Conservation (phyloP, 2,329 filamentous ascomycete species). For the Huntiella moniliformis region DNA sequence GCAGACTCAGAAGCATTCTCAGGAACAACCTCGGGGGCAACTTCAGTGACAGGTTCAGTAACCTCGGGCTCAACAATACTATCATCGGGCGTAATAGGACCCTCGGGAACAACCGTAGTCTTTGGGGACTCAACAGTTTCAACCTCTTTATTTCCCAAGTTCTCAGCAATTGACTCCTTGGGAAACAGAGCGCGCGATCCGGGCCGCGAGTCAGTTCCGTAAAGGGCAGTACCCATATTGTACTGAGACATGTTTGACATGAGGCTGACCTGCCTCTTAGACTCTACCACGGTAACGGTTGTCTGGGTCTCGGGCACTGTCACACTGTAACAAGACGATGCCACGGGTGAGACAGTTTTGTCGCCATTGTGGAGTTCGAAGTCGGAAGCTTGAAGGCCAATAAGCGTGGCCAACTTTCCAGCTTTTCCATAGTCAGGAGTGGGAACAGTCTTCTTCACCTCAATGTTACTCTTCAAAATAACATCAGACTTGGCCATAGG, state of each 20-base stretch:
- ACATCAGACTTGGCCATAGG: constrained; percentile 1
- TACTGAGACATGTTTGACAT: constrained; percentile 12
- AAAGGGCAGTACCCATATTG: constrained; percentile 8
- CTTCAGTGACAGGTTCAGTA: background rate
- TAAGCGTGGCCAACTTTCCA: background rate
- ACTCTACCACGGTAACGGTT: constrained; percentile 5
- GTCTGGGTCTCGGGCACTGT: constrained; percentile 11
- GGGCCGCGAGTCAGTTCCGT: constrained; percentile 6
- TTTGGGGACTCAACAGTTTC: background rate
- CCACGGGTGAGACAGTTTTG: constrained; percentile 7
- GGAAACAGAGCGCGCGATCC: constrained; percentile 5
- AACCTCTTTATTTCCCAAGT: background rate
- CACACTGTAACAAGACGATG: constrained; percentile 11
- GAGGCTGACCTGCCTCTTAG: constrained; percentile 10
- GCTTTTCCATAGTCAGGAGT: constrained; percentile 1
- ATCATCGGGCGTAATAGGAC: background rate
- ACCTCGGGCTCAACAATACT: background rate
- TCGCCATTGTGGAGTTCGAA: constrained; percentile 3
- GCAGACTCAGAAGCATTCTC: background rate
- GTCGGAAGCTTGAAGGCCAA: background rate
- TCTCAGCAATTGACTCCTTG: background rate
- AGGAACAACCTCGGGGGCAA: background rate
- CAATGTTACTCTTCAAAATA: background rate
- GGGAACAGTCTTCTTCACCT: background rate
- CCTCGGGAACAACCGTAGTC: background rate